Base-by-base conservation (phyloP, 1,284 basidiomycete genomes). In the Cutaneotrichosporon cavernicola region DNA sequence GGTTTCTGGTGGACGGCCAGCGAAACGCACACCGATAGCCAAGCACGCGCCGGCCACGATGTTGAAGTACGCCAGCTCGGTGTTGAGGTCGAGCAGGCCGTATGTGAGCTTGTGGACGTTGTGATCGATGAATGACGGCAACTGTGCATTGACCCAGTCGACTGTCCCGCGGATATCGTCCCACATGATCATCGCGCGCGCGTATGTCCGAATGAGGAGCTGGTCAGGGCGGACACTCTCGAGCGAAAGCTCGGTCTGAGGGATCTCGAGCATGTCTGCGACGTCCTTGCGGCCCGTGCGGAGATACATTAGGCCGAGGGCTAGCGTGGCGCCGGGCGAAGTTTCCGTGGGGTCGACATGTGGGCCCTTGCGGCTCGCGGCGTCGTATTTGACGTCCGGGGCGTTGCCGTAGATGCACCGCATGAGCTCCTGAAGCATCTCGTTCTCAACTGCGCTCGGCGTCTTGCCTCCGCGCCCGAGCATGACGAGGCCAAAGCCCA, bases 401-500 rank as follows among this genome's bases (percentile, higher is more conserved):
- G 68, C 62, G 73, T 90, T 87, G 16, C 91, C 91, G 62, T 90
- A 88, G 57, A 94, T 86, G 40, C 91, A 85, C 18, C 86, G 78
- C 36, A 85, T 86, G 43, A 95, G 79, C 18, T 88, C 85, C 30
- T 85, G 83, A 18, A 93, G 80, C 64, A 91, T 83, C 16, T 84
- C 82, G 65, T 88, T 80, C 71, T 95, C 92, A 1, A 90, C 90
- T 40, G 77, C 74, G 53, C 75, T 76, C 5, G 85, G 73, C 18
- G 73, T 68, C 8, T 73, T 82, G 0, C 88, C 86, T 0, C 93
- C 93, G 70, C 88, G 89, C 8, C 92, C 94, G 6, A 99, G 85
- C 89, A 97, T 95, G 77, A 97, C 90, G 85, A 97, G 90, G 0
- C 97, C 97, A 73, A 97, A 97, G 0, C 91, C 88, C 51, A 97